phyloP scores from a whole-genome alignment of 257 asterid genomes.

The Ballota nigra region DNA sequence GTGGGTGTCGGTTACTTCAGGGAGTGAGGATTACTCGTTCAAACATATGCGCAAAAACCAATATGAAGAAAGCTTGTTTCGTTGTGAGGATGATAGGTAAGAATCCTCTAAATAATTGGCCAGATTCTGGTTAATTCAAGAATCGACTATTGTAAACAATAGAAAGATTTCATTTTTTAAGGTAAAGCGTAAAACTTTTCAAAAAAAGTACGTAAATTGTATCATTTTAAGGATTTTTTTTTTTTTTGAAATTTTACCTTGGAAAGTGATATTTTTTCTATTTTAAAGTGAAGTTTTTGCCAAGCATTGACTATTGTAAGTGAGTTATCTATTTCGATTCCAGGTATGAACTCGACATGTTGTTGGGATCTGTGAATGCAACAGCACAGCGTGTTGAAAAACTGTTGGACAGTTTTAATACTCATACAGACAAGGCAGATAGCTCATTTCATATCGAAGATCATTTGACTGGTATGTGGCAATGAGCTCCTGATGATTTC shows the following conservation, averaged over 20 bases:
- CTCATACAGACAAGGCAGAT: constrained; percentile 42
- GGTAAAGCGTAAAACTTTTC: background rate
- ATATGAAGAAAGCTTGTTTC: constrained; percentile 96
- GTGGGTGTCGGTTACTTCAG: constrained; percentile 99
- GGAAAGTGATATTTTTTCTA: no score
- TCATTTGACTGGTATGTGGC: constrained; percentile 64
- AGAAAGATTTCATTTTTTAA: background rate
- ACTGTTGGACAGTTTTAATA: constrained; percentile 62
- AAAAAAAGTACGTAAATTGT: no score
- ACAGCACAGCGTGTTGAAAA: constrained; percentile 83
- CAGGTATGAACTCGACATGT: constrained; percentile 99
- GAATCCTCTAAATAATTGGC: constrained; percentile 3
- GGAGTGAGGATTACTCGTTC: constrained; percentile 97
- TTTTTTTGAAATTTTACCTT: no score
- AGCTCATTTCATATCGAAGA: constrained; percentile 63
- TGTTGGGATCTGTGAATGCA: constrained; percentile 79
- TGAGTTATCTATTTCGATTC: constrained; percentile 32
- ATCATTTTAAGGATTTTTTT: no score
- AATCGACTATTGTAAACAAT: constrained; percentile 18
- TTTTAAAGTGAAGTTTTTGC: no score
- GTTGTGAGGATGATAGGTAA: constrained; percentile 97
- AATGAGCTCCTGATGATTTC: constrained; percentile 26
- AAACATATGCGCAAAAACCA: constrained; percentile 98
- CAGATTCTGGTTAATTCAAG: constrained; percentile 6
- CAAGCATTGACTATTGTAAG: constrained; percentile 21